A percentile compares a stretch with the other conserved stretches of the same genome.
Conservation (phyloP, 139 green algal genomes). For the Penium margaritaceum region DNA sequence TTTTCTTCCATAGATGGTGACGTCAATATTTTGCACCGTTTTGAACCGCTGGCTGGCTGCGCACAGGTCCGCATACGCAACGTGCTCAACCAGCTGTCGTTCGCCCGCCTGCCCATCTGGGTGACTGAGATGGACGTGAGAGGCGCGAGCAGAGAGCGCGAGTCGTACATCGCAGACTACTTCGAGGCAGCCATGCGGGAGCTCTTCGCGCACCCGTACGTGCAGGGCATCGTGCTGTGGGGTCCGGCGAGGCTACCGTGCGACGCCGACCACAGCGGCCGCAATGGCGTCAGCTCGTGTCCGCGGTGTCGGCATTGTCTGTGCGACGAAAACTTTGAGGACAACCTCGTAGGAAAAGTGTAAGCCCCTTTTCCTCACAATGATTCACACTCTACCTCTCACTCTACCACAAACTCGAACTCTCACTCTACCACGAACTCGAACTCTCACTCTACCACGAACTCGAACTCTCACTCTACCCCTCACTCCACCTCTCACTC, state of each 20-base stretch:
- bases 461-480: too few relatives aligned
- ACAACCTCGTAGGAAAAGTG: conserved; percentile 4
- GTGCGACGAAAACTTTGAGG: neutral
- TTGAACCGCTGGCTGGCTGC: too few relatives aligned
- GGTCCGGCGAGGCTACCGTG: neutral
- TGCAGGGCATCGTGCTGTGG: conserved; percentile 41
- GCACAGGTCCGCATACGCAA: conserved; percentile 27
- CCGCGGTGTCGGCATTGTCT: conserved; percentile 6
- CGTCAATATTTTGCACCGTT: too few relatives aligned
- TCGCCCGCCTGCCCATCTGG: conserved; percentile 16
- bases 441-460: too few relatives aligned
- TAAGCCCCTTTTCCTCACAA: too few relatives aligned
- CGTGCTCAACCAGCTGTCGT: conserved; percentile 21
- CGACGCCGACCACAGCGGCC: neutral
- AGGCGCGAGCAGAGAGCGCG: neutral
- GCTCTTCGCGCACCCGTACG: conserved; percentile 22
- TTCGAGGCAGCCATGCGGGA: conserved; percentile 36
- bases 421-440: too few relatives aligned
- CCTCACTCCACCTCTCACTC: too few relatives aligned
- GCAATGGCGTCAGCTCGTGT: neutral
- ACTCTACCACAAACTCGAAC: too few relatives aligned
- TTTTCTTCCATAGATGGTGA: too few relatives aligned
- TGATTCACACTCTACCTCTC: too few relatives aligned
- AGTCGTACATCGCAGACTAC: conserved; percentile 8
- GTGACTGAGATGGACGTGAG: conserved; percentile 20